These are phyloP conservation scores for Pseudocercospora ulei DNA, from an alignment of 2,329 filamentous ascomycete species.

Conservation along the genomic window DNA sequence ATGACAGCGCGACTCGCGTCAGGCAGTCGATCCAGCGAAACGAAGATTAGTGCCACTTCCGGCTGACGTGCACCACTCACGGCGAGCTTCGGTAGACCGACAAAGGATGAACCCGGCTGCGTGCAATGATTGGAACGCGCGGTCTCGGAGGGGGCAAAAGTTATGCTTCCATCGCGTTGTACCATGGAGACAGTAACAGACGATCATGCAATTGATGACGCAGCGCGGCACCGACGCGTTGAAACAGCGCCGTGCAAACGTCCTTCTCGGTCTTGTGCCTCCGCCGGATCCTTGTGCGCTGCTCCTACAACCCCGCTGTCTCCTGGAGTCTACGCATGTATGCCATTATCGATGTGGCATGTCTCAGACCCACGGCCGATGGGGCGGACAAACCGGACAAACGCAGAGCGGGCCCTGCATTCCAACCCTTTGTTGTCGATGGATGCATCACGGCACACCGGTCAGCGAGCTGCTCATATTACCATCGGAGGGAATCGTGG, in stretches of 20 bases:
- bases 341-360: constrained; percentile 11
- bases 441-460: constrained; percentile 18
- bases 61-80: constrained; percentile 3
- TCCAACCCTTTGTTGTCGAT: constrained; percentile 14
- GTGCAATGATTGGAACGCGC: not conserved
- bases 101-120: not conserved
- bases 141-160: too few species aligned
- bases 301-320: constrained; percentile 5
- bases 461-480: constrained; percentile 15
- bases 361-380: constrained; percentile 17
- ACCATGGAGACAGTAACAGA: too few species aligned
- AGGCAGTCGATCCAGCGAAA: constrained; percentile 1
- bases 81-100: not conserved
- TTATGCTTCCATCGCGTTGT: too few species aligned
- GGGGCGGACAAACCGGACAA: constrained; percentile 5
- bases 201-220: constrained; percentile 2
- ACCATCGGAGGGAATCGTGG: constrained; percentile 16
- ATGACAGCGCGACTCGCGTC: constrained; percentile 3
- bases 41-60: not conserved
- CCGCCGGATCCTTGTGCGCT: constrained; percentile 2
- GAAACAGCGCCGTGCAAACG: not conserved
- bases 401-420: constrained; percentile 15
- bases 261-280: constrained; percentile 1
- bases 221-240: too few species aligned
- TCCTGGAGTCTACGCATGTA: constrained; percentile 2